Evolutionary conservation across 192 early-diverging fungal species (phyloP).

Genomic region (Piromyces sp.): DNA sequence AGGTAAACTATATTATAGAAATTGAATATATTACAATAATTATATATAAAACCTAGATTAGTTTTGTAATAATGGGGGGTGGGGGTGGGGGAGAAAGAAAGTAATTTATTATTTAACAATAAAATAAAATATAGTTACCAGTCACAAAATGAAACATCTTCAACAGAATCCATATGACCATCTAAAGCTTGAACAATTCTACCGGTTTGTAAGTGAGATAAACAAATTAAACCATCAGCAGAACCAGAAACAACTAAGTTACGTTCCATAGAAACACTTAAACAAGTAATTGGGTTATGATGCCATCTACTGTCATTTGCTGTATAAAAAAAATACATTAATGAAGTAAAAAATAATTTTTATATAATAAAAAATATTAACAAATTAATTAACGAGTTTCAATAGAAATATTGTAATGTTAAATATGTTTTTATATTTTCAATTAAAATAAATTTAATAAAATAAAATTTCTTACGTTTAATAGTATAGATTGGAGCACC

Average conservation of each 20-base stretch:
- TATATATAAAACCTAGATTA: too few species aligned
- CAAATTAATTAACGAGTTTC: too few species aligned
- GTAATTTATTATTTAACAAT: too few species aligned
- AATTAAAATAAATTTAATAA: not conserved
- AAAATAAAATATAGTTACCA: slow-evolving; percentile 13
- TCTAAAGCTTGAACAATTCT: slow-evolving; percentile 66
- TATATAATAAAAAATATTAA: too few species aligned
- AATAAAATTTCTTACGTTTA: not conserved
- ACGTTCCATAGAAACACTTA: slow-evolving; percentile 58
- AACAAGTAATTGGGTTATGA: slow-evolving; percentile 49
- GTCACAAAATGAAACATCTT: slow-evolving; percentile 67
- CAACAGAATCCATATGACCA: slow-evolving; percentile 67
- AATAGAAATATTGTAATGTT: too few species aligned
- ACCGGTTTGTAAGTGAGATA: slow-evolving; percentile 9
- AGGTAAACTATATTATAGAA: slow-evolving; percentile 19
- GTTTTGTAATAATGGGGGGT: too few species aligned
- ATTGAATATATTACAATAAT: not conserved
- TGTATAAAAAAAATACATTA: not conserved
- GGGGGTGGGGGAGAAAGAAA: too few species aligned
- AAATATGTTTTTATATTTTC: too few species aligned
- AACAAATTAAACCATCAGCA: slow-evolving; percentile 52
- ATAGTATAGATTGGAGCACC: slow-evolving; percentile 46
- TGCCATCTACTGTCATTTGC: slow-evolving; percentile 72
- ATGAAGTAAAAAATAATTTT: too few species aligned
- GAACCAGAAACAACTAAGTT: slow-evolving; percentile 66